A percentile compares a stretch with the other conserved stretches of the same genome.
These are phyloP conservation scores for Candida railenensis DNA, from an alignment of 805 yeast genomes.

Conservation along the genomic window DNA sequence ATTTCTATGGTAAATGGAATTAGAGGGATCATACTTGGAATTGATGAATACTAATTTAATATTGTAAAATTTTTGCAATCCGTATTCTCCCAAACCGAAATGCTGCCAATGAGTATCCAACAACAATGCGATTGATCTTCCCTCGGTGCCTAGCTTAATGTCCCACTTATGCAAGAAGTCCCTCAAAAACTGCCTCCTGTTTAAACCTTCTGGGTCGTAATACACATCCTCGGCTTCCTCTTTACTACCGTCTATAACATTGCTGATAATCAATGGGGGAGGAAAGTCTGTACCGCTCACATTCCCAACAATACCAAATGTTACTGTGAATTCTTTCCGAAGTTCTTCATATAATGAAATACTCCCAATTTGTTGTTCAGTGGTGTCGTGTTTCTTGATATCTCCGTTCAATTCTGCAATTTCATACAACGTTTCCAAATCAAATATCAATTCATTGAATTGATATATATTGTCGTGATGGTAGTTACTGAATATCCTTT, in stretches of 20 bases:
- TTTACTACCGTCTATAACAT: conserved; percentile 5
- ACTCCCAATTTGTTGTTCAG: conserved; percentile 1
- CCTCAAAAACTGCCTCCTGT: conserved; percentile 14
- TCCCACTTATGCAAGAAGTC: conserved; percentile 17
- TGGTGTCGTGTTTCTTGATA: neutral
- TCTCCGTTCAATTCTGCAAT: conserved; percentile 7
- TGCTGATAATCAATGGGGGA: conserved; percentile 21
- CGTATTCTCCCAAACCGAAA: conserved; percentile 8
- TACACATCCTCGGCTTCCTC: neutral
- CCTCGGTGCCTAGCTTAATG: conserved; percentile 8
- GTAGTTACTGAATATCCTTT: conserved; percentile 9
- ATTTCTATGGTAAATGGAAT: conserved; percentile 9
- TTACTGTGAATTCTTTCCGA: conserved; percentile 10
- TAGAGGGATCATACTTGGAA: conserved; percentile 13
- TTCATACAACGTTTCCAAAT: conserved; percentile 8
- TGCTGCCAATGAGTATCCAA: conserved; percentile 14
- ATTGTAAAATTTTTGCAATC: conserved; percentile 11
- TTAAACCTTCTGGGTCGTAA: conserved; percentile 19
- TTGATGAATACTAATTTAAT: conserved; percentile 14
- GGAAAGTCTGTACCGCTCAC: conserved; percentile 18
- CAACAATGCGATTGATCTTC: conserved; percentile 15
- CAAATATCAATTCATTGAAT: conserved; percentile 21
- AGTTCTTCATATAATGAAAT: conserved; percentile 7
- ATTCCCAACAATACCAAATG: conserved; percentile 22
- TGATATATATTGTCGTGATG: conserved; percentile 17